Base-by-base conservation (phyloP, 108 stramenopile species). In the Nitzschia sp. region DNA sequence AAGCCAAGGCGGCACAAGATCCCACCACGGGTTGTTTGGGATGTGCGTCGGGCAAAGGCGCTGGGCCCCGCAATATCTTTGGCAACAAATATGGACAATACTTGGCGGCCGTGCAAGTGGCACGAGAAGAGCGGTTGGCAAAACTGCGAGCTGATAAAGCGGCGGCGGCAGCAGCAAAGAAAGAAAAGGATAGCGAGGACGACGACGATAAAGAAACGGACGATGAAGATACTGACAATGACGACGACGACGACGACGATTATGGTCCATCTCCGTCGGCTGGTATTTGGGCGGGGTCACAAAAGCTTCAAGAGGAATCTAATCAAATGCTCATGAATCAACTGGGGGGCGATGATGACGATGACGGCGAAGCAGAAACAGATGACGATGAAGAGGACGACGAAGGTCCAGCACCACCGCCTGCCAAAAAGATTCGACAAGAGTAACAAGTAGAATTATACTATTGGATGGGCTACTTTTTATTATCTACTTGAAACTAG, bases 71-170 rank as follows among this genome's bases (percentile, higher is more conserved):
- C 35, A 99, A 99, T 86, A 98, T 99, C 55, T 99, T 99, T 78
- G 99, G 98, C 42, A 99, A 99, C 88, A 99, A 99, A 70, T 99
- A 99, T 71, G 99, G 99, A 3, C 98, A 99, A 85, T 91, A 95
- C 72, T 79, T 99, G 46, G 99, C 99, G 2, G 96, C 94, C 28
- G 94, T 99, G 1, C 99, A 99, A 85, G 81, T 98, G 56, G 93
- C 93, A 2, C 76, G 97, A 55, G 91, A 89, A 72, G 81, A 80
- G 56, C 65, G 78, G 42, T 66, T 82, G 48, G 70, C 42, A 38
- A 72, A 64, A 61, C 62, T 75, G 35, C 49, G 66, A 45, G 56
- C 74, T 49, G 59, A 74, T 68, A 48, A 59, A 30, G 55, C 25
- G 34, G 36, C 0, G 23, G n/a, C 57, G 57, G 76, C 65, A 49